Conservation (phyloP, 2,329 filamentous ascomycete genomes). For the Aspergillus sp. region DNA sequence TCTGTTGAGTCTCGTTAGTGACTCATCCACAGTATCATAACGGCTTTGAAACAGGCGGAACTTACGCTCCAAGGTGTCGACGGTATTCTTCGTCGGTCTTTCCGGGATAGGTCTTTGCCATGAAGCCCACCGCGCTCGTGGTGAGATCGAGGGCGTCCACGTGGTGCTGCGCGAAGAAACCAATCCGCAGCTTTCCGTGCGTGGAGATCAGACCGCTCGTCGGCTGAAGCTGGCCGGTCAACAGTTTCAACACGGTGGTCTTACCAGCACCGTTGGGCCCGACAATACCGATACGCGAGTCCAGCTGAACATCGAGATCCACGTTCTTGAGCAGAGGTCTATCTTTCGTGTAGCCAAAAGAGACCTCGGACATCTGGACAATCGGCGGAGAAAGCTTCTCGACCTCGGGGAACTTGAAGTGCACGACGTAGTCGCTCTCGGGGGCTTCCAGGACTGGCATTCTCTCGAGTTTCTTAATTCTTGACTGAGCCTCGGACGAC, state of each 20-base stretch:
- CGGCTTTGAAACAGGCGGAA: too few species aligned
- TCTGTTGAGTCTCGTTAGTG: constrained; percentile 19
- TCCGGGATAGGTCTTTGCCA: constrained; percentile 88
- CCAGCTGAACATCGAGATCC: constrained; percentile 93
- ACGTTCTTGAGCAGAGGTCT: constrained; percentile 79
- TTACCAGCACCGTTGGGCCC: constrained; percentile 98
- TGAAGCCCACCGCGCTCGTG: constrained; percentile 88
- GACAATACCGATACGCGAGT: constrained; percentile 98
- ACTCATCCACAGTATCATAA: too few species aligned
- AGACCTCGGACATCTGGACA: constrained; percentile 91
- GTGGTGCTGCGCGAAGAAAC: constrained; percentile 98
- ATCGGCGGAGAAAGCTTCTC: constrained; percentile 97
- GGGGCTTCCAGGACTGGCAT: constrained; percentile 91
- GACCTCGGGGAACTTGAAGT: constrained; percentile 96
- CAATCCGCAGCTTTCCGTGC: constrained; percentile 82
- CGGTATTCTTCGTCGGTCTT: constrained; percentile 96
- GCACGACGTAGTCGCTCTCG: constrained; percentile 90
- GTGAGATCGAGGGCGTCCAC: constrained; percentile 92
- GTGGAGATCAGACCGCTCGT: constrained; percentile 80
- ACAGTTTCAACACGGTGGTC: constrained; percentile 96
- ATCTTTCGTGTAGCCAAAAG: constrained; percentile 82
- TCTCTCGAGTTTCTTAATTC: constrained; percentile 98
- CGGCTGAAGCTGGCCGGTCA: constrained; percentile 80
- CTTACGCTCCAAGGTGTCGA: constrained; percentile 85
- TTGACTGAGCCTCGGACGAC: constrained; percentile 94